A percentile compares a stretch with the other conserved stretches of the same genome.
Conservation (phyloP, 2,329 filamentous ascomycete genomes). For the Nothophoma quercina region DNA sequence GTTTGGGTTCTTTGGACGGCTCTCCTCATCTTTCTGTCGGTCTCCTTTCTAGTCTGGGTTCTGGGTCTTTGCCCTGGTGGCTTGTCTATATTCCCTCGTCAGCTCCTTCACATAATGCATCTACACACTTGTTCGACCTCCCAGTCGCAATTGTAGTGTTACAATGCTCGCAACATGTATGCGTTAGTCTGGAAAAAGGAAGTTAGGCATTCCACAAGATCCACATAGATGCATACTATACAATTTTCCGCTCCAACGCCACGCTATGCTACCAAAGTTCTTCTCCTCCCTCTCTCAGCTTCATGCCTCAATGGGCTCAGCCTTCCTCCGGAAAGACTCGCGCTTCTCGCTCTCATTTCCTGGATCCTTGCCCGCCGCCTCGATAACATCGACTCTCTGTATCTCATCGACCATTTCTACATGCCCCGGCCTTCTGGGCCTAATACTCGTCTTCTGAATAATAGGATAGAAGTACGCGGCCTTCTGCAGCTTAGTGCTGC, state of each 20-base stretch:
- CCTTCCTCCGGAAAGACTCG: slow-evolving; percentile 52
- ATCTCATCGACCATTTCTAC: slow-evolving; percentile 52
- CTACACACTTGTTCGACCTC: too few relatives aligned
- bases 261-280: slow-evolving; percentile 17
- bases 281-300: background rate
- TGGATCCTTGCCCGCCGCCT: slow-evolving; percentile 60
- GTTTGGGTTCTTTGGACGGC: slow-evolving; percentile 7
- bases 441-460: slow-evolving; percentile 62
- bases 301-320: slow-evolving; percentile 47
- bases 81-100: background rate
- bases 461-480: slow-evolving; percentile 71
- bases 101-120: background rate
- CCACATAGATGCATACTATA: slow-evolving; percentile 4
- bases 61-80: background rate
- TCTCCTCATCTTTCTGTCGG: background rate
- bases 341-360: slow-evolving; percentile 59
- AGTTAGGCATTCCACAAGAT: background rate
- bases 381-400: slow-evolving; percentile 61
- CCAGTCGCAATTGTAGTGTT: too few relatives aligned
- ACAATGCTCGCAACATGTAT: too few relatives aligned
- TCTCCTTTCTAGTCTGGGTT: background rate
- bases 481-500: slow-evolving; percentile 51
- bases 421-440: slow-evolving; percentile 53
- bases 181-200: too few relatives aligned
- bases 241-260: slow-evolving; percentile 19